Evolutionary conservation across 2,329 filamentous ascomycete genomes (phyloP).

Genomic region (Pyricularia sp.): DNA sequence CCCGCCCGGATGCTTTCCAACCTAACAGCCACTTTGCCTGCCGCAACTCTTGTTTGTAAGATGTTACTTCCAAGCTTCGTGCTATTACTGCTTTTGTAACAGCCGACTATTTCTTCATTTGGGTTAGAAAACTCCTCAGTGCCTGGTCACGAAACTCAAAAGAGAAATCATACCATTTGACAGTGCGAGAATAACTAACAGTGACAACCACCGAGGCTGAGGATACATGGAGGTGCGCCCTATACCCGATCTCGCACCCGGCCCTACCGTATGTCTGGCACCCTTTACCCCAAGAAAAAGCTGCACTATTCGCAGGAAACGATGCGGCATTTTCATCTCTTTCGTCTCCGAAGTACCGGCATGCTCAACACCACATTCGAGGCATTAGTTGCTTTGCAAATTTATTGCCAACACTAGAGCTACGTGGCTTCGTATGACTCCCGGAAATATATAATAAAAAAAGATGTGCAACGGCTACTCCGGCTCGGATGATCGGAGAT

Average conservation of each 20-base stretch:
- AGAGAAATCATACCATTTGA: neutral
- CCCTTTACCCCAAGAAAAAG: neutral
- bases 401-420: neutral
- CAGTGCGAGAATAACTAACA: neutral
- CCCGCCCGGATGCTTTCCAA: neutral
- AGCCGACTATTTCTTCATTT: neutral
- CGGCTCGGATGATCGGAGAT: neutral
- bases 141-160: neutral
- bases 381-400: neutral
- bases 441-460: neutral
- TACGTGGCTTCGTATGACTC: neutral
- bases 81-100: neutral
- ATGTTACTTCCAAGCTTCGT: neutral
- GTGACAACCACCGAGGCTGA: neutral
- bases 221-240: neutral
- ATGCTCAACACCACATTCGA: neutral
- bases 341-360: neutral
- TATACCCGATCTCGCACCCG: neutral
- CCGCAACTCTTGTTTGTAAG: neutral
- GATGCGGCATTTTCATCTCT: neutral
- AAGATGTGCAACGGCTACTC: neutral
- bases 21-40: neutral
- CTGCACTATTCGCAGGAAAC: neutral
- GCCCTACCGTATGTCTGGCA: neutral
- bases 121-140: neutral